A percentile compares a stretch with the other conserved stretches of the same genome.
These are phyloP conservation scores for Ophiostoma novo-ulmi DNA, from an alignment of 2,329 filamentous ascomycete species.

Conservation along the genomic window DNA sequence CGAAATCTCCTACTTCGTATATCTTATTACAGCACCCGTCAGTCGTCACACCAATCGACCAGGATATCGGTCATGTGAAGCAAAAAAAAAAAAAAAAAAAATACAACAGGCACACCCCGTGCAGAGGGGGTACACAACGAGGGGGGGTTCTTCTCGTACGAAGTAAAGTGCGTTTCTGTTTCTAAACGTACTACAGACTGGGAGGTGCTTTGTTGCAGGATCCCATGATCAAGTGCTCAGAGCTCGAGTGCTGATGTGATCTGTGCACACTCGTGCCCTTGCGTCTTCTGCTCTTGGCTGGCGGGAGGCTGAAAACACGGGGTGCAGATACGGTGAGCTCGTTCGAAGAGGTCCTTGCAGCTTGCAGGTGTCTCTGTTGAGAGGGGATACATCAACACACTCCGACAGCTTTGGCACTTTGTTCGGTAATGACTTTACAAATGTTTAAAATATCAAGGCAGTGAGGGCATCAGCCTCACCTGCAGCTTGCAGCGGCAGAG, in stretches of 20 bases:
- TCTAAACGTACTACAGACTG: neutral
- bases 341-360: neutral
- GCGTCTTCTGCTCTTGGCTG: neutral
- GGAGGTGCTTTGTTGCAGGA: neutral
- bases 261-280: neutral
- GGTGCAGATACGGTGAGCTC: constrained; percentile 9
- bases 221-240: constrained; percentile 4
- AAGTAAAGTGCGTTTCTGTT: too few relatives aligned
- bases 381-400: too few relatives aligned
- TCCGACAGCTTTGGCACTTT: too few relatives aligned
- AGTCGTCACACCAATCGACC: constrained; percentile 20
- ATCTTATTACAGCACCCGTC: neutral
- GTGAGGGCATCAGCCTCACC: too few relatives aligned
- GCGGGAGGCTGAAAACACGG: constrained; percentile 10
- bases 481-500: neutral
- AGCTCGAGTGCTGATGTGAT: neutral
- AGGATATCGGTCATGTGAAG: constrained; percentile 23
- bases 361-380: neutral
- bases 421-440: too few relatives aligned
- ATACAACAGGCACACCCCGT: constrained; percentile 10
- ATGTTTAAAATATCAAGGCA: too few relatives aligned
- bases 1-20: neutral
- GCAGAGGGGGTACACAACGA: neutral
- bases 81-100: constrained; percentile 16
- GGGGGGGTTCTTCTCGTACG: neutral